These are phyloP conservation scores for Quercus variabilis DNA, from an alignment of 306 rosid genomes.

Conservation along the genomic window DNA sequence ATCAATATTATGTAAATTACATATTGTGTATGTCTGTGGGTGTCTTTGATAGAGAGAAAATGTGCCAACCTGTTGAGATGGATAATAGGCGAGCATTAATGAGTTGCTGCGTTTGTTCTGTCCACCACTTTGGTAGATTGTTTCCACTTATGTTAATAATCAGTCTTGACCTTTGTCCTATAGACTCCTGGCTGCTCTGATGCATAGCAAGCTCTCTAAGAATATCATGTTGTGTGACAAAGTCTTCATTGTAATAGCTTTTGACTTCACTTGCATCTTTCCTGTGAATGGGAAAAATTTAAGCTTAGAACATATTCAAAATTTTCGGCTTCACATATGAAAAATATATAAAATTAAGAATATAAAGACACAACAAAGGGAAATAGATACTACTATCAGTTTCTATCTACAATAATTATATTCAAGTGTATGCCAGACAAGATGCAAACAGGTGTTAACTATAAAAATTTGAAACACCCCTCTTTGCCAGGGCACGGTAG, in stretches of 20 bases:
- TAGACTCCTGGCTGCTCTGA: slow-evolving; percentile 23
- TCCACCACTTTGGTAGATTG: slow-evolving; percentile 59
- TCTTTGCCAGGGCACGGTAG: background rate
- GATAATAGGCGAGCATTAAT: slow-evolving; percentile 44
- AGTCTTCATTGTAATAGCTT: slow-evolving; percentile 44
- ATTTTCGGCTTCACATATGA: background rate
- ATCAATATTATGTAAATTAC: background rate
- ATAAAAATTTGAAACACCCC: background rate
- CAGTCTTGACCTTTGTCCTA: slow-evolving; percentile 38
- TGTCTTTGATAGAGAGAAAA: background rate
- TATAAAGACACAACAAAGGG: background rate
- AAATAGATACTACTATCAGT: background rate
- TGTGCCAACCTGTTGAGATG: slow-evolving; percentile 56
- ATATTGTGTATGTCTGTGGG: background rate
- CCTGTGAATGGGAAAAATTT: slow-evolving; percentile 26
- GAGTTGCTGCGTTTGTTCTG: slow-evolving; percentile 18
- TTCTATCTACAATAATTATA: background rate
- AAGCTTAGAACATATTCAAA: background rate
- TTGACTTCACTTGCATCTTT: slow-evolving; percentile 21
- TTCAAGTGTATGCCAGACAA: background rate
- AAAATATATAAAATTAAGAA: background rate
- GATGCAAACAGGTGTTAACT: background rate
- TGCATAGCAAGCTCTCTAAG: slow-evolving; percentile 63
- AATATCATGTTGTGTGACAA: slow-evolving; percentile 45
- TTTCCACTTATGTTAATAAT: slow-evolving; percentile 38